A percentile compares a stretch with the other conserved stretches of the same genome.
Evolutionary conservation across 1,284 basidiomycete species (phyloP).

Genomic region (Chalciporus sp.): DNA sequence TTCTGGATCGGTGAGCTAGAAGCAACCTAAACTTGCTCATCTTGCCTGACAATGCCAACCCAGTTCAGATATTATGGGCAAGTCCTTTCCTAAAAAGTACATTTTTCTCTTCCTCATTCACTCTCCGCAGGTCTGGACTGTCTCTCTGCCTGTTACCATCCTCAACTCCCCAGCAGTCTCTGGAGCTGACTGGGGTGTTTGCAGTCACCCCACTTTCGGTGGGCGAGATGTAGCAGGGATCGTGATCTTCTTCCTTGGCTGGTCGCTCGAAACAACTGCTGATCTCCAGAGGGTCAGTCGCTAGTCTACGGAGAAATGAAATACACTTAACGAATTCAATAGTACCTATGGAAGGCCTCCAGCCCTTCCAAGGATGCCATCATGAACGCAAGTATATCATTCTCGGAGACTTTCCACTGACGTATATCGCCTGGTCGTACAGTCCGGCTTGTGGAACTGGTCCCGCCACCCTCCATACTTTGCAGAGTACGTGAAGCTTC

Average conservation of each 20-base stretch:
- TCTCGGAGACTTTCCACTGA: background rate
- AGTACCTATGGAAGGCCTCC: conserved; percentile 59
- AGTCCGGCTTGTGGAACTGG: conserved; percentile 61
- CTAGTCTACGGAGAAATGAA: background rate
- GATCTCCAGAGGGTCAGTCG: conserved; percentile 64
- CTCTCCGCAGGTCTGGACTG: background rate
- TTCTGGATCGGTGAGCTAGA: conserved; percentile 1
- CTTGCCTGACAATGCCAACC: background rate
- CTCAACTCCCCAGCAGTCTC: conserved; percentile 71
- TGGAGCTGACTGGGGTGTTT: conserved; percentile 32
- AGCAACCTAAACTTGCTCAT: background rate
- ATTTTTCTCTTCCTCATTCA: too few relatives aligned
- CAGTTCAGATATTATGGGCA: conserved; percentile 1
- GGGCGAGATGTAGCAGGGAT: conserved; percentile 70
- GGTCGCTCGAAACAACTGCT: conserved; percentile 59
- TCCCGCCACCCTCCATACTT: conserved; percentile 77
- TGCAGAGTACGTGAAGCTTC: conserved; percentile 56
- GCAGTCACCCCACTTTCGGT: conserved; percentile 53
- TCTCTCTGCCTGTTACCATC: conserved; percentile 66
- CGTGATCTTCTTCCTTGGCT: conserved; percentile 65
- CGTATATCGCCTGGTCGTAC: background rate
- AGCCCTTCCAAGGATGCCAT: conserved; percentile 57
- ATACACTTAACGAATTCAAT: background rate
- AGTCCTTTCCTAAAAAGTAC: background rate
- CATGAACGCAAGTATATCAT: conserved; percentile 39